These are phyloP conservation scores for Cryptococcus sp. DNA, from an alignment of 1,284 basidiomycete genomes.

Conservation along the genomic window DNA sequence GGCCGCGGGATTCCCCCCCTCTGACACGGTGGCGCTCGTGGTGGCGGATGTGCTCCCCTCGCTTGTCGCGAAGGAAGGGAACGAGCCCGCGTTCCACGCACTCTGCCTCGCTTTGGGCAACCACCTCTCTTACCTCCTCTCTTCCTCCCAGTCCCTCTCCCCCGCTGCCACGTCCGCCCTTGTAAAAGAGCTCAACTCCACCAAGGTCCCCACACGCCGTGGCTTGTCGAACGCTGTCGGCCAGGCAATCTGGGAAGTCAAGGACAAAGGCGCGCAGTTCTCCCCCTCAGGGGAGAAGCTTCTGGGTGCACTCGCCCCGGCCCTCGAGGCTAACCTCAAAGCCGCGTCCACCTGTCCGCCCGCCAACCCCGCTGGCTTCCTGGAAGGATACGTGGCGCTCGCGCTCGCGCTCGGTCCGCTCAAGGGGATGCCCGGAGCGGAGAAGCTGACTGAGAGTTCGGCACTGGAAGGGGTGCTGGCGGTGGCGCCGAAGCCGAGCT, in stretches of 20 bases:
- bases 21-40: constrained; percentile 55
- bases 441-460: constrained; percentile 38
- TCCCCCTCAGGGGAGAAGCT: constrained; percentile 51
- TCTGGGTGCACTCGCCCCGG: constrained; percentile 57
- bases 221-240: constrained; percentile 59
- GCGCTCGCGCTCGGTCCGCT: constrained; percentile 67
- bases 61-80: constrained; percentile 72
- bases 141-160: constrained; percentile 51
- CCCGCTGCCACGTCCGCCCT: constrained; percentile 55
- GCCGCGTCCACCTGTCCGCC: constrained; percentile 52
- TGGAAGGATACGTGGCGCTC: constrained; percentile 78
- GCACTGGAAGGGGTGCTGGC: constrained; percentile 46
- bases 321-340: constrained; percentile 69
- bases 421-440: constrained; percentile 12
- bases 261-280: constrained; percentile 47
- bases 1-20: constrained; percentile 59
- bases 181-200: constrained; percentile 64
- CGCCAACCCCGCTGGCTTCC: constrained; percentile 62
- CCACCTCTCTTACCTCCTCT: constrained; percentile 61
- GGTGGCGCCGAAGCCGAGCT: constrained; percentile 66
- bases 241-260: constrained; percentile 53
- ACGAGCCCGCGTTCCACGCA: constrained; percentile 60
- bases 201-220: constrained; percentile 58
- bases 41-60: constrained; percentile 59
- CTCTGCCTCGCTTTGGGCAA: constrained; percentile 58